A percentile compares a stretch with the other conserved stretches of the same genome.
These are phyloP conservation scores for Colletotrichum australisinense DNA, from an alignment of 2,329 filamentous ascomycete species.

Conservation along the genomic window DNA sequence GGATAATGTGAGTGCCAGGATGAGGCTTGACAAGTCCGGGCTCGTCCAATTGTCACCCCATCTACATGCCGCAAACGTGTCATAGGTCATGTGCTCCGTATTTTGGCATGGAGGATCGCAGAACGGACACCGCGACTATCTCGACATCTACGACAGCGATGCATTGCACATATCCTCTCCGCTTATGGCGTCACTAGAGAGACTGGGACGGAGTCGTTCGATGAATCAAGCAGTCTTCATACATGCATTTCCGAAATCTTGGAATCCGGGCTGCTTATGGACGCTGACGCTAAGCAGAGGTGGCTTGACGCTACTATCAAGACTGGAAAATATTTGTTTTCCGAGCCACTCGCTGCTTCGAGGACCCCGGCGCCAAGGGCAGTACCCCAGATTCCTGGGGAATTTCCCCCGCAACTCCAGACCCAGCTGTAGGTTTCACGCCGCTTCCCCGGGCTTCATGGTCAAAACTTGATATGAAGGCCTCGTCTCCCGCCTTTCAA, in stretches of 20 bases:
- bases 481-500: background rate
- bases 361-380: conserved; percentile 3
- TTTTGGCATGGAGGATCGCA: background rate
- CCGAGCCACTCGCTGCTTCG: background rate
- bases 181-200: background rate
- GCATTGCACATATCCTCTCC: background rate
- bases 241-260: background rate
- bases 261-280: background rate
- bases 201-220: too few relatives aligned
- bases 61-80: background rate
- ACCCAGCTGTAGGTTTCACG: background rate
- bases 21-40: background rate
- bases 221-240: background rate
- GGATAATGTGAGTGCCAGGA: background rate
- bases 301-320: background rate
- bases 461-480: background rate
- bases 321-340: background rate
- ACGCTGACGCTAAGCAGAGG: background rate
- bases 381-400: conserved; percentile 11
- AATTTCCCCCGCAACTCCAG: conserved; percentile 13
- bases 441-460: background rate
- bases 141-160: background rate
- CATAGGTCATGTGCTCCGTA: background rate
- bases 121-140: background rate
- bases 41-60: background rate